Percentiles rank a stretch among this genome's conserved stretches.
Conservation (phyloP, 352 stramenopile genomes). For the Globisporangium echinulatum region DNA sequence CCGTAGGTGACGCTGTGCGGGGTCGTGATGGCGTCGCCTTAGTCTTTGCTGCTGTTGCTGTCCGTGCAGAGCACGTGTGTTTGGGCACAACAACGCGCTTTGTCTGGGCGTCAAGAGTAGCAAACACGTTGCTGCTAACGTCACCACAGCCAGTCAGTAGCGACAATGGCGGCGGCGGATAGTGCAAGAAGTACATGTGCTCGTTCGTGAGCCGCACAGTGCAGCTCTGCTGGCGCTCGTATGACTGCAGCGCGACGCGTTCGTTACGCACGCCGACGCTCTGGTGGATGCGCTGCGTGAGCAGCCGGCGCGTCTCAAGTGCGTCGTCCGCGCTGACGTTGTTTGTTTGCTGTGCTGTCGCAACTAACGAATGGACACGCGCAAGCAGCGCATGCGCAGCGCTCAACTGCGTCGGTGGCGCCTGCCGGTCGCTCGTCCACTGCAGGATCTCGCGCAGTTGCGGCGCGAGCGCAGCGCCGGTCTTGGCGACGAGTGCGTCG, state of each 20-base stretch:
- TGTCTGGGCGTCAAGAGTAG: slow-evolving; percentile 17
- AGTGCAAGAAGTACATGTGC: slow-evolving; percentile 59
- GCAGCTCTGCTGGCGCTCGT: slow-evolving; percentile 53
- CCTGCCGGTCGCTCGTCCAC: slow-evolving; percentile 33
- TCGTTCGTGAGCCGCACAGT: slow-evolving; percentile 60
- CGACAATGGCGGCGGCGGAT: slow-evolving; percentile 18
- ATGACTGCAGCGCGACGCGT: slow-evolving; percentile 48
- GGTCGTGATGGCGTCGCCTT: slow-evolving; percentile 1
- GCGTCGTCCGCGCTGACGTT: slow-evolving; percentile 35
- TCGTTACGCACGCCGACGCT: slow-evolving; percentile 71
- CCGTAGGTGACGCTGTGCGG: not conserved
- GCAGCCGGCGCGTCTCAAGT: slow-evolving; percentile 25
- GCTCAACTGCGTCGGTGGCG: slow-evolving; percentile 19
- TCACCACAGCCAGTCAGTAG: not conserved
- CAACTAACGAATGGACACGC: slow-evolving; percentile 36
- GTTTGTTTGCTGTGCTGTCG: slow-evolving; percentile 29
- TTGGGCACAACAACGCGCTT: slow-evolving; percentile 10
- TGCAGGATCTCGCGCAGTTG: slow-evolving; percentile 41
- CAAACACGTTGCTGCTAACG: slow-evolving; percentile 16
- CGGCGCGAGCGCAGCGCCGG: slow-evolving; percentile 22
- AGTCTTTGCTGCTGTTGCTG: not conserved
- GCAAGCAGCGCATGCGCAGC: slow-evolving; percentile 28
- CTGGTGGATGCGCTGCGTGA: slow-evolving; percentile 54
- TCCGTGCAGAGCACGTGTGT: not conserved
- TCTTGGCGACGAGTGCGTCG: slow-evolving; percentile 40